Percentiles rank a stretch among this genome's conserved stretches.
Evolutionary conservation across 805 yeast genomes (phyloP).

Genomic region (Komagataella kurtzmanii): DNA sequence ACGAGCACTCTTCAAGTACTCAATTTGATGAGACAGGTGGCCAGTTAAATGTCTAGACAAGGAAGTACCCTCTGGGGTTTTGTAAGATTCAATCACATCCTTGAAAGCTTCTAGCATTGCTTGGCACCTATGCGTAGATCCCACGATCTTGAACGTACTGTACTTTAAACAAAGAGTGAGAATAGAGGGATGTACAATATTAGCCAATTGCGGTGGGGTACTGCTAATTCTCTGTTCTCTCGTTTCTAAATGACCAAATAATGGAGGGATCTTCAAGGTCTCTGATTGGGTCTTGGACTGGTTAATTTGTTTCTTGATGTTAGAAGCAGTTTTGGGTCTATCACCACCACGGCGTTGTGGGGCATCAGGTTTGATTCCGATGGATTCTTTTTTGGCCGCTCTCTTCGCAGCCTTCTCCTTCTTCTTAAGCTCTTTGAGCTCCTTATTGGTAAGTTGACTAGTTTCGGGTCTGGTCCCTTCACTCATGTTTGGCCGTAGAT

Average conservation of each 20-base stretch:
- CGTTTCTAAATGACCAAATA: conserved; percentile 72
- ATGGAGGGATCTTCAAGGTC: conserved; percentile 39
- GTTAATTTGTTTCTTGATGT: conserved; percentile 38
- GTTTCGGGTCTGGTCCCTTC: neutral
- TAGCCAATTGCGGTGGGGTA: conserved; percentile 37
- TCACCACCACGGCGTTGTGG: conserved; percentile 10
- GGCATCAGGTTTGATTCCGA: conserved; percentile 1
- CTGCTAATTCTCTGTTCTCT: conserved; percentile 59
- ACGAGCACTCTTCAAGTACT: conserved; percentile 78
- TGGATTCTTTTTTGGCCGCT: conserved; percentile 71
- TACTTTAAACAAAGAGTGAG: conserved; percentile 66
- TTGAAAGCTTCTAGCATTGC: conserved; percentile 81
- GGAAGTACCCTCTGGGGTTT: conserved; percentile 76
- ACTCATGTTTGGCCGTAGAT: neutral
- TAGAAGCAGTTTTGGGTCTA: conserved; percentile 31
- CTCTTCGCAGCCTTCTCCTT: conserved; percentile 86
- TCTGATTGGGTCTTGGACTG: conserved; percentile 32
- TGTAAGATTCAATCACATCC: conserved; percentile 64
- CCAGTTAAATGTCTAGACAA: conserved; percentile 80
- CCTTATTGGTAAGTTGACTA: conserved; percentile 48
- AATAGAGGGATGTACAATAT: conserved; percentile 79
- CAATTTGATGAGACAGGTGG: conserved; percentile 85
- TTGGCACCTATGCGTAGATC: conserved; percentile 75
- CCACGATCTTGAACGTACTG: conserved; percentile 77
- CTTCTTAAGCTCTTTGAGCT: conserved; percentile 77